Evolutionary conservation across 805 yeast genomes (phyloP).

Genomic region (Candida saitoana): DNA sequence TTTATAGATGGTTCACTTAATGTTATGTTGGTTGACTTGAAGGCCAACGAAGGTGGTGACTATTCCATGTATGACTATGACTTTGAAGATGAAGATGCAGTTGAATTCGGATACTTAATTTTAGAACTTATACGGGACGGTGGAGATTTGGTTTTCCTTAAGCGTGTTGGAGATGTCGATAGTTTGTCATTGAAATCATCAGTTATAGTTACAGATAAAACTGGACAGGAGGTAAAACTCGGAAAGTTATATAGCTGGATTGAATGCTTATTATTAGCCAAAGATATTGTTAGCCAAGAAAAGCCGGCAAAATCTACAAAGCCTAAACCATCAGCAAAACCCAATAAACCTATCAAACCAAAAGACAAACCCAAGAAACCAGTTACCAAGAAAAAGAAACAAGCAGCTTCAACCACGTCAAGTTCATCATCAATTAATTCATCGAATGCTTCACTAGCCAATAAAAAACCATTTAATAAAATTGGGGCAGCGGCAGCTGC

Average conservation of each 20-base stretch:
- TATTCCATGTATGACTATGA: conserved; percentile 80
- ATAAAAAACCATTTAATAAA: conserved; percentile 13
- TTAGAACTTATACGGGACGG: conserved; percentile 57
- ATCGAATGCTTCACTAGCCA: background rate
- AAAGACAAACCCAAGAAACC: conserved; percentile 8
- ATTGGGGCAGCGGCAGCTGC: conserved; percentile 47
- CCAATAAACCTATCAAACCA: background rate
- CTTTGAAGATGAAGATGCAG: conserved; percentile 50
- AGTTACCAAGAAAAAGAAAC: background rate
- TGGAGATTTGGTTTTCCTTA: conserved; percentile 52
- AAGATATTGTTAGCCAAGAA: conserved; percentile 39
- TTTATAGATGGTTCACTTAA: conserved; percentile 32
- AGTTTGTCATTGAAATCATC: conserved; percentile 19
- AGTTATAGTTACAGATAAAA: conserved; percentile 27
- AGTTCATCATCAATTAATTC: conserved; percentile 2
- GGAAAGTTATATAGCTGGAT: conserved; percentile 61
- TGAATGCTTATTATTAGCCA: conserved; percentile 63
- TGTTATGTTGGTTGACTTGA: conserved; percentile 37
- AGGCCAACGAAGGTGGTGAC: conserved; percentile 40
- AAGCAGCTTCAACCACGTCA: background rate
- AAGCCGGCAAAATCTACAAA: conserved; percentile 4
- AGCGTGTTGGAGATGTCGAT: conserved; percentile 34
- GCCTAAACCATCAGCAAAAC: background rate
- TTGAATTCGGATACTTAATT: conserved; percentile 58
- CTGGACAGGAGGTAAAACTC: conserved; percentile 34